A percentile compares a stretch with the other conserved stretches of the same genome.
phyloP scores from a whole-genome alignment of 129 eudicot genomes.

The Ambrosia artemisiifolia region DNA sequence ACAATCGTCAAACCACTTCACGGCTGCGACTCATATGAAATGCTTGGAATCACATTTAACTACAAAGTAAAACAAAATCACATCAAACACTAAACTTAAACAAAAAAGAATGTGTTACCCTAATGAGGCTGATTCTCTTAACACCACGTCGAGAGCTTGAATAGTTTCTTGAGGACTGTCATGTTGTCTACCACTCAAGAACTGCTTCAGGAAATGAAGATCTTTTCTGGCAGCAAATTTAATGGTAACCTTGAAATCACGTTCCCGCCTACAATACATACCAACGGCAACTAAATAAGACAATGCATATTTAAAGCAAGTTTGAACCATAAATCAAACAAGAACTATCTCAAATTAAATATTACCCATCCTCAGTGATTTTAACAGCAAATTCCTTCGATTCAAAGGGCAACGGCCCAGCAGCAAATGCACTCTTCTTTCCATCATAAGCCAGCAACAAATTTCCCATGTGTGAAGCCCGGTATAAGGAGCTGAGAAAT shows the following conservation, averaged over 20 bases:
- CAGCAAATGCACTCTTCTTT: conserved; percentile 61
- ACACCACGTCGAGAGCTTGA: conserved; percentile 77
- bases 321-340: not conserved
- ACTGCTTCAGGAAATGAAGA: conserved; percentile 47
- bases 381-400: conserved; percentile 63
- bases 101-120: conserved; percentile 14
- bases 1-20: too few species aligned
- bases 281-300: not conserved
- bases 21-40: not conserved
- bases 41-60: not conserved
- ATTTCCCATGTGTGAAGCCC: conserved; percentile 48
- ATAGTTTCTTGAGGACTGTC: conserved; percentile 74
- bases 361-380: conserved; percentile 38
- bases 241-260: conserved; percentile 53
- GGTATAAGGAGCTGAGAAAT: conserved; percentile 25
- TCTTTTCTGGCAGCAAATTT: conserved; percentile 68
- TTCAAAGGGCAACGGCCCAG: conserved; percentile 59
- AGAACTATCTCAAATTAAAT: not conserved
- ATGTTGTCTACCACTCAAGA: conserved; percentile 40
- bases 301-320: not conserved
- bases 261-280: conserved; percentile 41
- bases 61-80: too few species aligned
- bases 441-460: conserved; percentile 71
- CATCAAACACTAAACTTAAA: not conserved
- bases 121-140: conserved; percentile 50